phyloP scores from a whole-genome alignment of 2,329 filamentous ascomycete genomes.

The Penicillium digitatum region DNA sequence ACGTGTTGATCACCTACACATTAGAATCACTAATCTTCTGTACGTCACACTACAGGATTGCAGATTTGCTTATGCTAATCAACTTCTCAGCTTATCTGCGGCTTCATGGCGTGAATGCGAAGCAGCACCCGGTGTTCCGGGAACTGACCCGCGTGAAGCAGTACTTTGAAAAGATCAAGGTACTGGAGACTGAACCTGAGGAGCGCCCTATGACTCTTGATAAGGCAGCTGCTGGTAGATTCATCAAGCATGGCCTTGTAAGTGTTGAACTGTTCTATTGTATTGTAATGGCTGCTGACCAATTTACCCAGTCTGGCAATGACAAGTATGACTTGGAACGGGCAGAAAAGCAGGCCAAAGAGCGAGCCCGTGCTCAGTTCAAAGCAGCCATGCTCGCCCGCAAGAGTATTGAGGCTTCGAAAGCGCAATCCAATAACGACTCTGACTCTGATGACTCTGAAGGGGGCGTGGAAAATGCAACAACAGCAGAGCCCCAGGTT shows the following conservation, averaged over 20 bases:
- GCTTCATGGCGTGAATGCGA: conserved; percentile 75
- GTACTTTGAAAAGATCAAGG: conserved; percentile 90
- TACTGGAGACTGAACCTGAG: conserved; percentile 60
- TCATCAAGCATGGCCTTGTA: conserved; percentile 78
- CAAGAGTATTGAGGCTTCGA: conserved; percentile 27
- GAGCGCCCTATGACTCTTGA: conserved; percentile 60
- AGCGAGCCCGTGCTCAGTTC: conserved; percentile 48
- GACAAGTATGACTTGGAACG: conserved; percentile 50
- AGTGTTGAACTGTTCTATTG: conserved; percentile 22
- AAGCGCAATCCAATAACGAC: conserved; percentile 19
- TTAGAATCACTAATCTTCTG: conserved; percentile 88
- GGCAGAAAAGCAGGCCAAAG: conserved; percentile 49
- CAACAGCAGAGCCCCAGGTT: conserved; percentile 1
- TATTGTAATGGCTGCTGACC: background rate
- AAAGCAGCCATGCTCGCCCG: conserved; percentile 46
- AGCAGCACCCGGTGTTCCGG: conserved; percentile 75
- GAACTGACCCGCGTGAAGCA: conserved; percentile 84
- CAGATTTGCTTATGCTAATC: conserved; percentile 1
- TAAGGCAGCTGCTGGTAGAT: conserved; percentile 71
- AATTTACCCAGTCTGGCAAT: conserved; percentile 42
- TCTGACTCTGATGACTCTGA: conserved; percentile 18
- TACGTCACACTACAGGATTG: conserved; percentile 40
- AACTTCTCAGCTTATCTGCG: conserved; percentile 62
- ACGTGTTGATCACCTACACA: conserved; percentile 80
- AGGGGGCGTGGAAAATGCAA: conserved; percentile 10